These are phyloP conservation scores for Myotisia sp. DNA, from an alignment of 2,329 filamentous ascomycete genomes.

Conservation along the genomic window DNA sequence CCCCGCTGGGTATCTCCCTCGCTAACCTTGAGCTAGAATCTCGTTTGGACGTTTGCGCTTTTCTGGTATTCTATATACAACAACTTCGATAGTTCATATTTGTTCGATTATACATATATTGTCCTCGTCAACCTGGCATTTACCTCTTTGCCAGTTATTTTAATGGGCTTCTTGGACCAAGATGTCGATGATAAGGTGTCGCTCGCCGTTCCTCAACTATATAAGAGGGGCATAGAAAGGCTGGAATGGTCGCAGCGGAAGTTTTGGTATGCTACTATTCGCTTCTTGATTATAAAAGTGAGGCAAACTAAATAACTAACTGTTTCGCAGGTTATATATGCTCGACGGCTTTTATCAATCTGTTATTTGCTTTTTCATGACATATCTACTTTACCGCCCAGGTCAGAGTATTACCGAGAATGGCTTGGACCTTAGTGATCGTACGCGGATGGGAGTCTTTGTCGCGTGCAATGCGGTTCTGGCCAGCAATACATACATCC, in stretches of 20 bases:
- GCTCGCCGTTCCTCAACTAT: slow-evolving; percentile 84
- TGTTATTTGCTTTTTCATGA: slow-evolving; percentile 81
- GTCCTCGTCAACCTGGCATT: slow-evolving; percentile 93
- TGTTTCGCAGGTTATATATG: slow-evolving; percentile 64
- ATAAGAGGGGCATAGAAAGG: slow-evolving; percentile 87
- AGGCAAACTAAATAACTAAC: slow-evolving; percentile 7
- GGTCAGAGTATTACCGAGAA: slow-evolving; percentile 56
- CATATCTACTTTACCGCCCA: slow-evolving; percentile 61
- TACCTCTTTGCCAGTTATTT: slow-evolving; percentile 82
- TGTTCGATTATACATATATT: slow-evolving; percentile 97
- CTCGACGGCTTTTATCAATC: slow-evolving; percentile 88
- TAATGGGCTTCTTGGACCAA: slow-evolving; percentile 94
- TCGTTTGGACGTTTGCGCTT: slow-evolving; percentile 90
- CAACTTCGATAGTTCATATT: slow-evolving; percentile 90
- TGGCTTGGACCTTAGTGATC: slow-evolving; percentile 64
- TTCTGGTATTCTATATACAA: slow-evolving; percentile 97
- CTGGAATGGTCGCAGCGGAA: slow-evolving; percentile 92
- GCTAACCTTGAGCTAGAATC: slow-evolving; percentile 47
- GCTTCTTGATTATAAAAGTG: slow-evolving; percentile 2
- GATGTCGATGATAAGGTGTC: slow-evolving; percentile 92
- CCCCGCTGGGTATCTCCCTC: background rate
- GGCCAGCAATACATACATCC: slow-evolving; percentile 83
- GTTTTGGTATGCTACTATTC: slow-evolving; percentile 60
- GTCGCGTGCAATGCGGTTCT: slow-evolving; percentile 72
- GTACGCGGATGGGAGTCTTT: slow-evolving; percentile 72